Conservation (phyloP, 495 filamentous ascomycete genomes). For the Glarea lozoyensis region DNA sequence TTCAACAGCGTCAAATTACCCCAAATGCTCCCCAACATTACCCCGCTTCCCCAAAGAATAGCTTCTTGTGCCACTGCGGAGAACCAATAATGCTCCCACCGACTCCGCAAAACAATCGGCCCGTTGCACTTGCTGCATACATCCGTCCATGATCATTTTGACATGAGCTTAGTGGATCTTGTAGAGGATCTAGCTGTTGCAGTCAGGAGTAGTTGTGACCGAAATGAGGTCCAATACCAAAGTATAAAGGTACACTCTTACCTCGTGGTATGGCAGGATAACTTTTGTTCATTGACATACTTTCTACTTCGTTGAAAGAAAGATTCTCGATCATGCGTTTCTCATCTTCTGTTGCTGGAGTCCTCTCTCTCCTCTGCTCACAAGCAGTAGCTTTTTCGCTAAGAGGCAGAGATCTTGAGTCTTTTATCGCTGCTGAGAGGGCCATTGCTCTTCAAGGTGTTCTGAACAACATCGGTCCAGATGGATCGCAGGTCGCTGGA, state of each 20-base stretch:
- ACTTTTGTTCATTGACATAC: neutral
- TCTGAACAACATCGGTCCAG: slow-evolving; percentile 49
- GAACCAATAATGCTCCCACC: too few species aligned
- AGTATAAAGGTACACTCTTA: neutral
- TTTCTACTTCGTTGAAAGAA: neutral
- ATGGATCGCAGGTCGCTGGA: slow-evolving; percentile 34
- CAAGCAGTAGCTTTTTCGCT: slow-evolving; percentile 3
- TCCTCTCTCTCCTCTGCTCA: slow-evolving; percentile 4
- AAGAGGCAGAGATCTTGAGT: slow-evolving; percentile 19
- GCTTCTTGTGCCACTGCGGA: too few species aligned
- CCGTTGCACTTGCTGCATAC: slow-evolving; percentile 1
- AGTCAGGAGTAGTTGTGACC: neutral
- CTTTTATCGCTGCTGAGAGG: slow-evolving; percentile 27
- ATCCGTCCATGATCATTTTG: too few species aligned
- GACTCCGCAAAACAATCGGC: slow-evolving; percentile 15
- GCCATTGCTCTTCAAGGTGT: slow-evolving; percentile 38
- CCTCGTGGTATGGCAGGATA: neutral
- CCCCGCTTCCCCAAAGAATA: too few species aligned
- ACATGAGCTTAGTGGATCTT: neutral
- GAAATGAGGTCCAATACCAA: neutral
- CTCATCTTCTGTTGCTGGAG: neutral
- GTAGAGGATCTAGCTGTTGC: neutral
- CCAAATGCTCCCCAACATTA: too few species aligned
- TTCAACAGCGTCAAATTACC: too few species aligned
- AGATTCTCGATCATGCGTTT: slow-evolving; percentile 4